Evolutionary conservation across 2,329 filamentous ascomycete species (phyloP).

Genomic region (Colletotrichum viniferum): DNA sequence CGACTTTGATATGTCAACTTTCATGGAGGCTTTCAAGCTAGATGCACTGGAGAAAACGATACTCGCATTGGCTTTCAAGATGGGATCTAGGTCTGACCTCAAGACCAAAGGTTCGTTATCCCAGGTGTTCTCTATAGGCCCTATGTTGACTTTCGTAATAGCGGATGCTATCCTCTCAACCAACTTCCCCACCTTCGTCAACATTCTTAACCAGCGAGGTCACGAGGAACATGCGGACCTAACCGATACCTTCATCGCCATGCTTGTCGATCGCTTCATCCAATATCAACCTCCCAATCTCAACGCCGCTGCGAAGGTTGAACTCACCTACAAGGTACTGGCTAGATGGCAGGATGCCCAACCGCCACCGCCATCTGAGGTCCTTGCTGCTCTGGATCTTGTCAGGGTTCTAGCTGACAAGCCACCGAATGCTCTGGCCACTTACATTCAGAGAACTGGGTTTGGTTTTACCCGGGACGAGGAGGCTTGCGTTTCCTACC

Average conservation of each 20-base stretch:
- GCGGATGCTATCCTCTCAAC: constrained; percentile 89
- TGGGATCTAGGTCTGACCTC: constrained; percentile 78
- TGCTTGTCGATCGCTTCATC: constrained; percentile 84
- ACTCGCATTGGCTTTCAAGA: constrained; percentile 87
- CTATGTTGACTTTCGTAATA: constrained; percentile 53
- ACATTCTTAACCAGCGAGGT: constrained; percentile 71
- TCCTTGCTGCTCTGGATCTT: constrained; percentile 74
- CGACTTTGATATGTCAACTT: constrained; percentile 94
- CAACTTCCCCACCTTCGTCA: constrained; percentile 78
- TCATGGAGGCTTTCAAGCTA: constrained; percentile 94
- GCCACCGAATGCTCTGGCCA: constrained; percentile 61
- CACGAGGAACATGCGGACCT: constrained; percentile 70
- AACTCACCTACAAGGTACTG: constrained; percentile 69
- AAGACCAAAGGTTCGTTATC: constrained; percentile 79
- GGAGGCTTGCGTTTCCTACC: constrained; percentile 63
- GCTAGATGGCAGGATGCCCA: constrained; percentile 71
- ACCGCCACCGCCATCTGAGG: constrained; percentile 66
- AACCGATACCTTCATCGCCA: constrained; percentile 72
- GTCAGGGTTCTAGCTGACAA: constrained; percentile 67
- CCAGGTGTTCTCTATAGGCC: constrained; percentile 30
- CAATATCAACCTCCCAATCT: constrained; percentile 87
- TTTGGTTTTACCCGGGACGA: constrained; percentile 76
- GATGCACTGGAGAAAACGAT: constrained; percentile 88
- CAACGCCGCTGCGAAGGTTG: constrained; percentile 74
- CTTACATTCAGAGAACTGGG: constrained; percentile 76